Conservation (phyloP, 2,329 filamentous ascomycete species). For the Paradendryphiella salina region DNA sequence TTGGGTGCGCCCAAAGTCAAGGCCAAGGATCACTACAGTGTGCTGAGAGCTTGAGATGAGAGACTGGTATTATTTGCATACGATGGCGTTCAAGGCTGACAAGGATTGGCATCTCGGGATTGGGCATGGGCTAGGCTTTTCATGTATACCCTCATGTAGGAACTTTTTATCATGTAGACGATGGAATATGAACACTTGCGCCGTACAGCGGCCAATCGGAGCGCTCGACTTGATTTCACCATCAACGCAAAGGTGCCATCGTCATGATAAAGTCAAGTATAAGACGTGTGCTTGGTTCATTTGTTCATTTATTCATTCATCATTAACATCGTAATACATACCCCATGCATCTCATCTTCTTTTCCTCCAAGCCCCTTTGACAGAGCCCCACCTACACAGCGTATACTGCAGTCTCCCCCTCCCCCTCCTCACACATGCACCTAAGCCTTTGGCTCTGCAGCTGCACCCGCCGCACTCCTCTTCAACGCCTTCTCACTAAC, state of each 20-base stretch:
- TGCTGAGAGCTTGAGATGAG: conserved; percentile 2
- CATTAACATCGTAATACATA: not conserved
- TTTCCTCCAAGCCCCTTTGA: not conserved
- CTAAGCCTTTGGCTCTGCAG: conserved; percentile 20
- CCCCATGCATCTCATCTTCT: not conserved
- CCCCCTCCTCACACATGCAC: not conserved
- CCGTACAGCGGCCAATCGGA: not conserved
- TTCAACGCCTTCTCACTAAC: conserved; percentile 57
- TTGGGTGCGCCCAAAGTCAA: conserved; percentile 70
- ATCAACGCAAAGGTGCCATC: no score
- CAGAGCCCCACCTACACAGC: no score
- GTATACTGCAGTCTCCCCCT: no score
- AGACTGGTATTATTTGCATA: not conserved
- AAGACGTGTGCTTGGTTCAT: not conserved
- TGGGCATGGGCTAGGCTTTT: not conserved
- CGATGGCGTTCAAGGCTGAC: not conserved
- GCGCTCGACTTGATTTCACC: not conserved
- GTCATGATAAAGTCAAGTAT: no score
- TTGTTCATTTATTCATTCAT: not conserved
- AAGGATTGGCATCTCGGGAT: not conserved
- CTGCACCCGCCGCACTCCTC: not conserved
- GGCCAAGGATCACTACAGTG: conserved; percentile 14
- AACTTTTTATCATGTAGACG: no score
- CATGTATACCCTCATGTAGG: not conserved
- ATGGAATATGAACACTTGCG: not conserved